These are phyloP conservation scores for Marchantia paleacea DNA, from an alignment of 225 moss, liverwort and hornwort genomes.

Conservation along the genomic window DNA sequence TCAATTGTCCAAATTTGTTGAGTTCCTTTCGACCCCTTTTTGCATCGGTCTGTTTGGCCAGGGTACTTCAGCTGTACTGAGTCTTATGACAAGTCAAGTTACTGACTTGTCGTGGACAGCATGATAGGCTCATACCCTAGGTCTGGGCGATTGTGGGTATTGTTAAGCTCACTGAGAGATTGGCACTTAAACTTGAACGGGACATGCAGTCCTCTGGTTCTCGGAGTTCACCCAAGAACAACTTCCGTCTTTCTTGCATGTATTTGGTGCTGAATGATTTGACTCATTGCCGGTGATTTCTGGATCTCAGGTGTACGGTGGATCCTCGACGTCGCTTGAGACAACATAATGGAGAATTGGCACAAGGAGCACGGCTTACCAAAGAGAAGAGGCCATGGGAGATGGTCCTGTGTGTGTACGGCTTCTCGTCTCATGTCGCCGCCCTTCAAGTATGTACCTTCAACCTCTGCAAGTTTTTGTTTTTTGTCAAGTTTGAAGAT, in stretches of 20 bases:
- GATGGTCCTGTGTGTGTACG: slow-evolving; percentile 96
- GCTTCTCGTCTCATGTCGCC: slow-evolving; percentile 78
- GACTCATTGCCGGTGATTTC: neutral
- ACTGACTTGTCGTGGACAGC: no score
- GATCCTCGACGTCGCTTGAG: slow-evolving; percentile 85
- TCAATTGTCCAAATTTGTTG: no score
- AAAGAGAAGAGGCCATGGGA: slow-evolving; percentile 89
- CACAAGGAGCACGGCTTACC: slow-evolving; percentile 73
- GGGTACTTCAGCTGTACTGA: neutral
- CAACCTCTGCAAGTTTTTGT: neutral
- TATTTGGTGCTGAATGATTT: neutral
- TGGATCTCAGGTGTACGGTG: slow-evolving; percentile 56
- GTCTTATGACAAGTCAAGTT: neutral
- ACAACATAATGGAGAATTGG: slow-evolving; percentile 87
- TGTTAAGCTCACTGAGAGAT: neutral
- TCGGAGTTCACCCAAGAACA: neutral
- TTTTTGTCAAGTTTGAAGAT: neutral
- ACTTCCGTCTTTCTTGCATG: neutral
- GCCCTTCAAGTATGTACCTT: slow-evolving; percentile 43
- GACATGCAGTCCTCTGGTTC: neutral
- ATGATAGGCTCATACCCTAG: no score
- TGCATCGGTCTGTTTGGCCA: neutral
- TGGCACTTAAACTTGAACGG: neutral
- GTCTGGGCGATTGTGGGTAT: neutral
- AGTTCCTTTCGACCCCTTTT: neutral